Base-by-base conservation (phyloP, 257 asterid species). In the Thymus mandschuricus region DNA sequence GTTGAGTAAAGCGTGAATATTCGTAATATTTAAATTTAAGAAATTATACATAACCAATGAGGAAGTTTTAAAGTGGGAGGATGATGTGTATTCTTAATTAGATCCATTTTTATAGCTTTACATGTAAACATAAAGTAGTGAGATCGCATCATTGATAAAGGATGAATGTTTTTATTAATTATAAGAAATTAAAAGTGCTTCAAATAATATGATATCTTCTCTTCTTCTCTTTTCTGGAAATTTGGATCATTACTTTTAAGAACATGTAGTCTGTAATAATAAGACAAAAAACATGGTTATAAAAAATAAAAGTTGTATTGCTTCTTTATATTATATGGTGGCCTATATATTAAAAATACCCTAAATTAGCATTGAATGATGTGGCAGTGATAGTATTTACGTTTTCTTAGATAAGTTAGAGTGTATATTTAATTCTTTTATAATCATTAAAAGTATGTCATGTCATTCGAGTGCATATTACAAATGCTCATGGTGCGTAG, bases 231-330 rank as follows among this genome's bases (percentile, higher is more conserved):
- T 21, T 21, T 21, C 34, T 54, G 13, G 35, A 54, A 56, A 29
- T 56, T 10, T 10, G 9, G 13, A 1, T 56, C 13, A 56, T 29
- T 9, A 9, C 5, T 38, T 38, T 38, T 5, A 7, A 38, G 41
- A 35, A 56, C 15, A 30, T 30, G 41, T 29, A 21, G 62, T 55
- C 1, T 30, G 9, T 10, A 56, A 56, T 56, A 30, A 30, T 30
- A 56, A 56, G 62, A 56, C 40, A 56, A 56, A 56, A 29, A 30
- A 56, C 38, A 30, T 55, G 13, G 62, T 56, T 56, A 40, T 56
- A 56, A 56, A 56, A 27, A 52, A 1, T 50, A 11, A 50, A 21
- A 49, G 10, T 21, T 52, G 33, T 5, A 52, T 21, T 21, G 31
- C 13, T 52, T 52, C 12, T 21, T 52, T 52, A 52, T 49, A 52